phyloP scores from a whole-genome alignment of 257 asterid genomes.

The Rhazya stricta region DNA sequence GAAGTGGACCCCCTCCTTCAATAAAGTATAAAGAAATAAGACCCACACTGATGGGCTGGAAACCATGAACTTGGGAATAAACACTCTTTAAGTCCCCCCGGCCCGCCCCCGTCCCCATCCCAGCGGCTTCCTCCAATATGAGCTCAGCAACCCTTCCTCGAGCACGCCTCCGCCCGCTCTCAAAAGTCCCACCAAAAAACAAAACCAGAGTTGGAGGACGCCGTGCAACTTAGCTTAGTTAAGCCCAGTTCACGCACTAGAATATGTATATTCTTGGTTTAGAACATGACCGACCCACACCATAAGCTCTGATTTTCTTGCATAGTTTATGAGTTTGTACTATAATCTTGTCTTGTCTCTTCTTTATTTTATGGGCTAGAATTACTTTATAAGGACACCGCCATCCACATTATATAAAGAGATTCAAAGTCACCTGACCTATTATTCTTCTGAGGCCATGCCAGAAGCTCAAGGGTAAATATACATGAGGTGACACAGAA shows the following conservation, averaged over 20 bases:
- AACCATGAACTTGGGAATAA: slow-evolving; percentile 17
- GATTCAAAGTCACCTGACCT: neutral
- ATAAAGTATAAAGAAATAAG: slow-evolving; percentile 1
- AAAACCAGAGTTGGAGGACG: slow-evolving; percentile 1
- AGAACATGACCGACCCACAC: slow-evolving; percentile 1
- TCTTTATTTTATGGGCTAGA: neutral
- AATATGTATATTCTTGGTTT: neutral
- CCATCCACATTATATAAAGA: neutral
- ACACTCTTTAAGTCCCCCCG: neutral
- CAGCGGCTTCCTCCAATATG: neutral
- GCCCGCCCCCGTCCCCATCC: neutral
- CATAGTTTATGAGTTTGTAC: neutral
- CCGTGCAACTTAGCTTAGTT: neutral
- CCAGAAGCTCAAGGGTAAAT: neutral
- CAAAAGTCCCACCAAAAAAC: neutral
- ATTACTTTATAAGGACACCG: neutral
- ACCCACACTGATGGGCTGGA: slow-evolving; percentile 24
- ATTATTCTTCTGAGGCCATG: neutral
- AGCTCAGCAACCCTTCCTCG: neutral
- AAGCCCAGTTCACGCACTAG: neutral
- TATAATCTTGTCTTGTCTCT: slow-evolving; percentile 1
- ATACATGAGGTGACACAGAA: neutral
- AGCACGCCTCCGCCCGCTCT: neutral
- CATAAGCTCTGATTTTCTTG: neutral
- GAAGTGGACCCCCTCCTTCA: slow-evolving; percentile 7